Conservation (phyloP, 768 basidiomycete genomes). For the Amanita molliuscula region DNA sequence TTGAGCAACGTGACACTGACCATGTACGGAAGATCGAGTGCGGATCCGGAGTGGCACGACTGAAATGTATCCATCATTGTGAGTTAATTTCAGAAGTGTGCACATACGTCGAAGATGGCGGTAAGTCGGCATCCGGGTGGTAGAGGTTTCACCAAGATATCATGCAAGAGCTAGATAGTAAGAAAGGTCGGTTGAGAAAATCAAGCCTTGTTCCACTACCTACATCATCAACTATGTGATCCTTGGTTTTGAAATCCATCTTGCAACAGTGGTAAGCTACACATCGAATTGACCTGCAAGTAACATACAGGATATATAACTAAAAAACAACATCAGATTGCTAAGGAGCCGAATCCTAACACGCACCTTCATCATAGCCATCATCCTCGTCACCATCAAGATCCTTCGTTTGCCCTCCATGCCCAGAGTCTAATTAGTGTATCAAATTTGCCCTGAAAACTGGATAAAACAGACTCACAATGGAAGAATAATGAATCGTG, state of each 20-base stretch:
- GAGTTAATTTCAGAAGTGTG: neutral
- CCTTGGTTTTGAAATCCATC: slow-evolving; percentile 42
- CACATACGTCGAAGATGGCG: slow-evolving; percentile 62
- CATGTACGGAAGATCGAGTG: slow-evolving; percentile 63
- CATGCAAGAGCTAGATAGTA: slow-evolving; percentile 50
- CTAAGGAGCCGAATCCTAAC: neutral
- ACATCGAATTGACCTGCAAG: slow-evolving; percentile 1
- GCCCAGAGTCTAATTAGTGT: slow-evolving; percentile 63
- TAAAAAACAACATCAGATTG: slow-evolving; percentile 14
- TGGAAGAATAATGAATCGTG: slow-evolving; percentile 91
- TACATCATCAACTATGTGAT: slow-evolving; percentile 88
- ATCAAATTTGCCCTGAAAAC: neutral
- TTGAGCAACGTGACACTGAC: slow-evolving; percentile 22
- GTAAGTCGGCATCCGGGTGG: slow-evolving; percentile 87
- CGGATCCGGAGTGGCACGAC: slow-evolving; percentile 89
- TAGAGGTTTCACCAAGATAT: slow-evolving; percentile 69
- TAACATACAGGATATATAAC: slow-evolving; percentile 83
- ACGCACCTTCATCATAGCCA: slow-evolving; percentile 69
- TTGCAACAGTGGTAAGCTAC: slow-evolving; percentile 9
- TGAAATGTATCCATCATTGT: slow-evolving; percentile 16
- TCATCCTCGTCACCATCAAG: slow-evolving; percentile 75
- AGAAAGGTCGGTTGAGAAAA: neutral
- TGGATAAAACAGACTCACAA: slow-evolving; percentile 32
- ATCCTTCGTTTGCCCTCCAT: slow-evolving; percentile 88
- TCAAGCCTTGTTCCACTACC: slow-evolving; percentile 14